Evolutionary conservation across 1,284 basidiomycete species (phyloP), one percentile per base, ranked within the genome.

Genomic region (Moesziomyces parantarcticus): DNA sequence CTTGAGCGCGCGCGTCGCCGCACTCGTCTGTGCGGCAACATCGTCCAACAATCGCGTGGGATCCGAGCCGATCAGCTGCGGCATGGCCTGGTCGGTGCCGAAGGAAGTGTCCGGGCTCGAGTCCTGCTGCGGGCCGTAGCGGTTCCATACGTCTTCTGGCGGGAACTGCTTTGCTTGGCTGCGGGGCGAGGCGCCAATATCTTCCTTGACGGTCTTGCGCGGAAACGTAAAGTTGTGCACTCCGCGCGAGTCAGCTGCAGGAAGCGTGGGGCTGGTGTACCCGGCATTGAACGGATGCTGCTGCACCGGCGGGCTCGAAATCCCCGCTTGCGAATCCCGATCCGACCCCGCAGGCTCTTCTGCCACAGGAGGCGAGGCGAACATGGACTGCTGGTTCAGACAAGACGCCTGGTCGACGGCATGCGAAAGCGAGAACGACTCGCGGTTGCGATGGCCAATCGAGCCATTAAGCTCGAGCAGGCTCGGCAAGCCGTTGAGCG

Each of bases 1-100:
- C 46, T 81, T 81, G 41, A 81, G 67, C 13, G 79, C 79, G 39
- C 52, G 54, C 4, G 79, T 81, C 6, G 79, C 79, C 16, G 77
- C 75, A 5, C 57, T 57, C 8, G 79, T 77, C 50, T 81, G 79
- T n/a, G 75, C 69, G 1, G 70, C 78, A 3, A 80, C 57, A 36
- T 80, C 78, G 25, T 78, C 75, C 21, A 76, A 41, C 40, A 80
- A 45, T 1, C 58, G 41, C 1, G 64, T 51, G 1, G 56, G 56
- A 36, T 69, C 56, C 13, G 46, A n/a, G 25, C 47, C 53, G 21
- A 36, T 50, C 41, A 43, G 20, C 14, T 41, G 41, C 25, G 51
- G 29, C 36, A 44, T 11, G 52, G 40, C 20, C 43, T 55, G 34
- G 44, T 39, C 36, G 36, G 40, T 32, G 26, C 50, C 39, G 50